Conservation (phyloP, 2,329 filamentous ascomycete genomes). For the Fusarium chlamydosporum region DNA sequence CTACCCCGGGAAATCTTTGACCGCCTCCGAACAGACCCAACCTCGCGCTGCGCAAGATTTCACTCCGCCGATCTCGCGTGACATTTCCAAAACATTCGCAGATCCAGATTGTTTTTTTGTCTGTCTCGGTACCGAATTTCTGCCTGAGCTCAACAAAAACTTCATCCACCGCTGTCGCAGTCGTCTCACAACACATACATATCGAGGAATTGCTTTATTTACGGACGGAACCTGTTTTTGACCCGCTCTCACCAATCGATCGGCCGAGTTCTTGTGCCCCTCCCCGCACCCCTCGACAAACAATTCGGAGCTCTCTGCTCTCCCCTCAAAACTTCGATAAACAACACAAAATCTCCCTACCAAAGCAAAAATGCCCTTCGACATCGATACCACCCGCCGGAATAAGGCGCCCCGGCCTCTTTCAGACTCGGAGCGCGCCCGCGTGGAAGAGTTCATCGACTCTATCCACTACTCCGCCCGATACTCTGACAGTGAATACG, state of each 20-base stretch:
- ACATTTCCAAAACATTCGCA: slow-evolving; percentile 35
- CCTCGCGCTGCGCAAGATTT: slow-evolving; percentile 40
- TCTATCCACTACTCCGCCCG: slow-evolving; percentile 97
- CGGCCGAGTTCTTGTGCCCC: slow-evolving; percentile 40
- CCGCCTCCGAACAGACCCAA: slow-evolving; percentile 43
- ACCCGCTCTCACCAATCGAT: slow-evolving; percentile 42
- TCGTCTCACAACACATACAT: slow-evolving; percentile 12
- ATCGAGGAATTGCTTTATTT: slow-evolving; percentile 16
- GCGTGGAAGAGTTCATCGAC: slow-evolving; percentile 92
- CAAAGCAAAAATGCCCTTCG: slow-evolving; percentile 53
- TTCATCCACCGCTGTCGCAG: neutral
- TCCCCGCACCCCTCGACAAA: slow-evolving; percentile 41
- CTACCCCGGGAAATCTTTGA: slow-evolving; percentile 50
- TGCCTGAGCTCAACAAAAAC: slow-evolving; percentile 6
- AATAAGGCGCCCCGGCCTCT: slow-evolving; percentile 88
- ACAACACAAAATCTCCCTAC: slow-evolving; percentile 12
- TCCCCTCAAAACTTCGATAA: slow-evolving; percentile 17
- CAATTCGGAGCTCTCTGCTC: slow-evolving; percentile 27
- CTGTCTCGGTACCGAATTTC: neutral
- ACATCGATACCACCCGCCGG: slow-evolving; percentile 85
- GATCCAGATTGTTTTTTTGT: slow-evolving; percentile 3
- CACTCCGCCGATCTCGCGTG: slow-evolving; percentile 45
- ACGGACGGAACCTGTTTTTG: slow-evolving; percentile 28
- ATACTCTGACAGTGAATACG: slow-evolving; percentile 92
- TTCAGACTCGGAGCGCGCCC: slow-evolving; percentile 83